These are phyloP conservation scores for Niebla homalea DNA, from an alignment of 495 filamentous ascomycete species.

Conservation along the genomic window DNA sequence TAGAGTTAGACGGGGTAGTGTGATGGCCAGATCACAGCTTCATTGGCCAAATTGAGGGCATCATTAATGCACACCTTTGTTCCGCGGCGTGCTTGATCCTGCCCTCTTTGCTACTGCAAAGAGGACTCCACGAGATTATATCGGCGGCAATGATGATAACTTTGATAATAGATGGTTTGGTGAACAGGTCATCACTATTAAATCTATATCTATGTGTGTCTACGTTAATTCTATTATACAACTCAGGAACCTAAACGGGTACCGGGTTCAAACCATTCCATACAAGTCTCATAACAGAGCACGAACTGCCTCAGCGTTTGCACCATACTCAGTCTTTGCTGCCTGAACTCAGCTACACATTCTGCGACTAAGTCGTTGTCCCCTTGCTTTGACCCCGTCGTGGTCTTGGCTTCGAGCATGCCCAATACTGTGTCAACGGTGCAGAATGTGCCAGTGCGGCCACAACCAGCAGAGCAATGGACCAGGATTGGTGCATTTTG, in stretches of 20 bases:
- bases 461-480: slow-evolving; percentile 92
- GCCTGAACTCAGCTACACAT: slow-evolving; percentile 79
- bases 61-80: too few species aligned
- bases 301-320: slow-evolving; percentile 91
- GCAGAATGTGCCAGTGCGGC: slow-evolving; percentile 90
- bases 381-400: slow-evolving; percentile 42
- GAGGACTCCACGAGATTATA: too few species aligned
- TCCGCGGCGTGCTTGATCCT: too few species aligned
- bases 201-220: too few species aligned
- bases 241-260: too few species aligned
- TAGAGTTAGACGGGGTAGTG: background rate
- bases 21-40: too few species aligned
- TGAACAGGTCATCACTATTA: background rate
- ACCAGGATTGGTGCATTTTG: slow-evolving; percentile 57
- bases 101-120: too few species aligned
- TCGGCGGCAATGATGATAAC: too few species aligned
- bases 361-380: slow-evolving; percentile 65
- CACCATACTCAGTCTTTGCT: slow-evolving; percentile 88
- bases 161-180: background rate
- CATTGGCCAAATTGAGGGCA: too few species aligned
- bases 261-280: slow-evolving; percentile 93
- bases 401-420: slow-evolving; percentile 51
- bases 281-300: slow-evolving; percentile 86
- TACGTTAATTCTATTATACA: too few species aligned
- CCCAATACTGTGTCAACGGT: slow-evolving; percentile 90